Conservation (phyloP, 345 rosid species). For the Aquilaria malaccensis region DNA sequence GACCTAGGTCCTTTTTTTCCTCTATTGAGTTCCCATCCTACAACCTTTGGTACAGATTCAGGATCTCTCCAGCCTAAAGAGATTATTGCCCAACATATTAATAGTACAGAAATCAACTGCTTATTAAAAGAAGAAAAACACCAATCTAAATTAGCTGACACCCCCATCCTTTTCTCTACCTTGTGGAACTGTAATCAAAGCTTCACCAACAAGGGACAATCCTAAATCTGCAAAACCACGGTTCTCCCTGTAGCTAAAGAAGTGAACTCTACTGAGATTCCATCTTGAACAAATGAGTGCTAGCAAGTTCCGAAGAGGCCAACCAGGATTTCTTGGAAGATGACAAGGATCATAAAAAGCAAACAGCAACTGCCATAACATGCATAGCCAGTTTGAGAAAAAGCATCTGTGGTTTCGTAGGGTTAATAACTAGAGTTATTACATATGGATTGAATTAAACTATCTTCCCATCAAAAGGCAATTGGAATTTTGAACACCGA, state of each 20-base stretch:
- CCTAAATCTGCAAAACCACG: slow-evolving; percentile 85
- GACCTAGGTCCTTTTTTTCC: slow-evolving; percentile 52
- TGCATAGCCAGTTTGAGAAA: slow-evolving; percentile 10
- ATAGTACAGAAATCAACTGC: slow-evolving; percentile 2
- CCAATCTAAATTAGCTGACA: slow-evolving; percentile 19
- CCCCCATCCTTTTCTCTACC: slow-evolving; percentile 45
- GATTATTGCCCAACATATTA: slow-evolving; percentile 1
- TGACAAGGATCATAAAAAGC: slow-evolving; percentile 94
- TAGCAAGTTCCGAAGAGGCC: slow-evolving; percentile 94
- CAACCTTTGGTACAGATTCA: slow-evolving; percentile 49
- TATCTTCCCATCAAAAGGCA: slow-evolving; percentile 5
- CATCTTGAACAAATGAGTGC: slow-evolving; percentile 70
- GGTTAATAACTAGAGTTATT: neutral
- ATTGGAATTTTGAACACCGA: neutral
- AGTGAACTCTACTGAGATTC: slow-evolving; percentile 56
- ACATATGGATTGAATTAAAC: neutral
- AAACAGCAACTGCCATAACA: slow-evolving; percentile 52
- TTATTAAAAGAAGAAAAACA: neutral
- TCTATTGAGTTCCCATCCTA: slow-evolving; percentile 87
- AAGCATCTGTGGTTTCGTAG: neutral
- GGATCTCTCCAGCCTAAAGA: slow-evolving; percentile 44
- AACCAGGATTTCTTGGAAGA: slow-evolving; percentile 85
- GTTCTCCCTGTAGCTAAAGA: slow-evolving; percentile 84
- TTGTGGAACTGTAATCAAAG: slow-evolving; percentile 46
- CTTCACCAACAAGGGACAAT: slow-evolving; percentile 81